These are phyloP conservation scores for Emergomyces orientalis DNA, from an alignment of 2,329 filamentous ascomycete genomes.

Conservation along the genomic window DNA sequence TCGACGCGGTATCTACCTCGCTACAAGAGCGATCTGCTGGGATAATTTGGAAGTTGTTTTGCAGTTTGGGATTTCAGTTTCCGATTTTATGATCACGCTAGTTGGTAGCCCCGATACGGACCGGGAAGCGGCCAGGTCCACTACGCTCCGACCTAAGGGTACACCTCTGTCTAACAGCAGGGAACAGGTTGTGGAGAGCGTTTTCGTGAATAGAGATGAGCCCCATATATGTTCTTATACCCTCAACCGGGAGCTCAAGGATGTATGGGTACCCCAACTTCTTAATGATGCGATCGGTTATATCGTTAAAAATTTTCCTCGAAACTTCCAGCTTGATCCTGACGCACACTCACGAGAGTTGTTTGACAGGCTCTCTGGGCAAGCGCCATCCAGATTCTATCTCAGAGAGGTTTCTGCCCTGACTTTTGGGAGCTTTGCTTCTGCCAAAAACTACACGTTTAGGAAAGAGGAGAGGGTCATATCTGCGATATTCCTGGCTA, in stretches of 20 bases:
- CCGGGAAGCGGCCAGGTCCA: neutral
- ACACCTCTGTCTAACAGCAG: conserved; percentile 5
- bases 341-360: conserved; percentile 19
- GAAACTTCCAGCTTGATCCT: conserved; percentile 21
- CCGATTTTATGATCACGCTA: conserved; percentile 18
- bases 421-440: conserved; percentile 19
- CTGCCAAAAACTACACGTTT: conserved; percentile 13
- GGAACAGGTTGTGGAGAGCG: neutral
- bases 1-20: conserved; percentile 22
- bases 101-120: neutral
- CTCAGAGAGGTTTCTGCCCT: conserved; percentile 17
- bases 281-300: conserved; percentile 19
- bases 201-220: neutral
- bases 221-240: neutral
- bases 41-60: conserved; percentile 24
- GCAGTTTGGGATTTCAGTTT: conserved; percentile 21
- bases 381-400: conserved; percentile 12
- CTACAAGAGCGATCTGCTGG: conserved; percentile 21
- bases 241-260: conserved; percentile 10
- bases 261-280: conserved; percentile 14
- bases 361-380: conserved; percentile 17
- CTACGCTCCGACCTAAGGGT: neutral
- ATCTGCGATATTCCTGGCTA: conserved; percentile 23
- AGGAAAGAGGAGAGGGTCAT: conserved; percentile 15
- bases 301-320: conserved; percentile 17